Conservation (phyloP, 352 stramenopile species). For the Phytophthora nicotianae region DNA sequence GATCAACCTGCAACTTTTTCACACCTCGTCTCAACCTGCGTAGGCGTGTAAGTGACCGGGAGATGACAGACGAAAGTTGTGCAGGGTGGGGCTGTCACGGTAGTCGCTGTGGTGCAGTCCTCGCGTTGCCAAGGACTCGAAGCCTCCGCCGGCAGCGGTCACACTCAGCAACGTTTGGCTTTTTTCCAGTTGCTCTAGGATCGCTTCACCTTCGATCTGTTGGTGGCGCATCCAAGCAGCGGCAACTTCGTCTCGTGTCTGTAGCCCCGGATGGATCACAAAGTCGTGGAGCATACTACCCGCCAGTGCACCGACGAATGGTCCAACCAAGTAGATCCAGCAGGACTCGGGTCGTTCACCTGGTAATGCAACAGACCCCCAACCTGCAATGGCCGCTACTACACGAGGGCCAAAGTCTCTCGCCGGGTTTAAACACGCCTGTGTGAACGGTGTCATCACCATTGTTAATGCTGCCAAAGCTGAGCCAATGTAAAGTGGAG, state of each 20-base stretch:
- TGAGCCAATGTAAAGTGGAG: constrained; percentile 59
- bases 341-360: constrained; percentile 49
- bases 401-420: constrained; percentile 78
- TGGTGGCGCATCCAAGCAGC: constrained; percentile 35
- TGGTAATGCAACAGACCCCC: constrained; percentile 44
- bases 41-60: constrained; percentile 24
- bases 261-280: constrained; percentile 36
- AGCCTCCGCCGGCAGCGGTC: constrained; percentile 14
- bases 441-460: constrained; percentile 65
- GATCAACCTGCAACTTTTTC: neutral
- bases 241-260: constrained; percentile 31
- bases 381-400: constrained; percentile 65
- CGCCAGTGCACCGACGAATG: constrained; percentile 54
- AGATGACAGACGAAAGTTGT: constrained; percentile 41
- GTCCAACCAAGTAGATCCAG: constrained; percentile 75
- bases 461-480: constrained; percentile 55
- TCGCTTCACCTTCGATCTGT: constrained; percentile 37
- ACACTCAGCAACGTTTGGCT: constrained; percentile 33
- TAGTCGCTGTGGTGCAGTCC: constrained; percentile 43
- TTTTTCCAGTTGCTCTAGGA: constrained; percentile 41
- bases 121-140: constrained; percentile 21
- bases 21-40: constrained; percentile 18
- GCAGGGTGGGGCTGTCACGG: constrained; percentile 39
- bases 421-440: constrained; percentile 77
- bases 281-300: constrained; percentile 64